Base-by-base conservation (phyloP, 352 stramenopile genomes). In the Labyrinthula sp. region DNA sequence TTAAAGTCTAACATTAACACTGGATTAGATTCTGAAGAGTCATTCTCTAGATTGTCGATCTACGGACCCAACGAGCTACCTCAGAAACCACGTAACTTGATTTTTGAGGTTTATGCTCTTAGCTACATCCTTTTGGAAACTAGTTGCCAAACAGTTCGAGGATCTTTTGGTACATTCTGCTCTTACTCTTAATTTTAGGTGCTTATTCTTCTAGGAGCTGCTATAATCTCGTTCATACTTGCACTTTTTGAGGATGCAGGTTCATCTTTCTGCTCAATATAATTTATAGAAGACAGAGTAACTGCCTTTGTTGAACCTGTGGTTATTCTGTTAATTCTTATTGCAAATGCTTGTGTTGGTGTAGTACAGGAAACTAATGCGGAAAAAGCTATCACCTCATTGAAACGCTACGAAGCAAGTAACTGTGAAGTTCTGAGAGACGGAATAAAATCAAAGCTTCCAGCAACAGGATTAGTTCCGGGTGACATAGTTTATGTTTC, bases 101-200 rank as follows among this genome's bases (percentile, higher is more conserved):
- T n/a, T n/a, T n/a, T n/a, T n/a, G n/a, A n/a, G n/a, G n/a, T n/a
- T n/a, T n/a, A n/a, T n/a, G n/a, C n/a, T n/a, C n/a, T n/a, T n/a
- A n/a, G n/a, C n/a, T n/a, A n/a, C 72, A 48, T 72, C 76, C 18
- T 59, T 87, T 24, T 89, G 74, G 77, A 79, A 86, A 67, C 68
- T 96, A 4, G 82, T 95, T 56, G 58, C 95, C 22, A 83, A 95
- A 65, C 89, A 98, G 67, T 97, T 99, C 67, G 78, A 97, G 62
- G 89, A 98, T 64, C 76, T 80, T 29, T 67, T 97, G 1, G 84
- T 95, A 30, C 82, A 57, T 10, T 29, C 9, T 45, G 20, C 7
- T 45, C 8, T 8, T 7, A 12, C n/a, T 8, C 15, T 45, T 30
- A 8, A n/a, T 45, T 45, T 29, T 45, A 7, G 9, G 38, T 80